A percentile compares a stretch with the other conserved stretches of the same genome.
These are phyloP conservation scores for Nigrospora oryzae DNA, from an alignment of 2,329 filamentous ascomycete genomes.

Conservation along the genomic window DNA sequence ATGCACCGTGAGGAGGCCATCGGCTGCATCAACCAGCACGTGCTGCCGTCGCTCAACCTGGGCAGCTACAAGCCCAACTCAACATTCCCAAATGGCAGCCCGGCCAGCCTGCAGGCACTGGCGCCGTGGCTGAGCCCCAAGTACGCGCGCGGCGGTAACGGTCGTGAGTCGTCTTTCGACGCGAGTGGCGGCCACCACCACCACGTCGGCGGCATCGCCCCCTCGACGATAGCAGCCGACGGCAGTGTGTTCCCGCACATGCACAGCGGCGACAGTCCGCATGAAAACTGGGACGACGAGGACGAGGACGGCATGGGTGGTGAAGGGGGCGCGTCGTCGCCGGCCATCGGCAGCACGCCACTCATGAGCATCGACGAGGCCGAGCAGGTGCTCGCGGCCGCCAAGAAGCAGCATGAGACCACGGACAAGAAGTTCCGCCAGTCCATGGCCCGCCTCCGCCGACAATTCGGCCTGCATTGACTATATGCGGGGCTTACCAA, in stretches of 20 bases:
- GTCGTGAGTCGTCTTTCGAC: constrained; percentile 8
- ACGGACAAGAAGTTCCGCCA: constrained; percentile 24
- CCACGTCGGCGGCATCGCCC: constrained; percentile 2
- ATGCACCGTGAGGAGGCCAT: constrained; percentile 59
- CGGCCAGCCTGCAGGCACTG: constrained; percentile 42
- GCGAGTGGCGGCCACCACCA: constrained; percentile 14
- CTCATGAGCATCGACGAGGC: constrained; percentile 56
- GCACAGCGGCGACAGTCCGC: constrained; percentile 9
- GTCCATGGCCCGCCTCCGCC: constrained; percentile 18
- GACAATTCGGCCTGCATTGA: constrained; percentile 9
- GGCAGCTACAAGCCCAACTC: constrained; percentile 32
- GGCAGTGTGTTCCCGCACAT: constrained; percentile 1
- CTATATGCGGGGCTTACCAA: constrained; percentile 1
- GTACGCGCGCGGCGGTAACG: constrained; percentile 7
- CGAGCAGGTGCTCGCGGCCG: constrained; percentile 39
- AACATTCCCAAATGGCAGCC: constrained; percentile 28
- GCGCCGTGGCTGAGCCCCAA: constrained; percentile 20
- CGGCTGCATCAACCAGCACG: constrained; percentile 62
- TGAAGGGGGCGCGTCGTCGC: constrained; percentile 15
- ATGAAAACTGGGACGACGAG: constrained; percentile 21
- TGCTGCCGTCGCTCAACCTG: constrained; percentile 51
- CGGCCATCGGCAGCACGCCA: constrained; percentile 38
- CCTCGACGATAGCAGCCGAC: not conserved
- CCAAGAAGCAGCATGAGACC: constrained; percentile 23
- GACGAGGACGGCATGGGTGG: constrained; percentile 7